Base-by-base conservation (phyloP, 192 early-diverging fungal genomes). In the Podila epicladia region DNA sequence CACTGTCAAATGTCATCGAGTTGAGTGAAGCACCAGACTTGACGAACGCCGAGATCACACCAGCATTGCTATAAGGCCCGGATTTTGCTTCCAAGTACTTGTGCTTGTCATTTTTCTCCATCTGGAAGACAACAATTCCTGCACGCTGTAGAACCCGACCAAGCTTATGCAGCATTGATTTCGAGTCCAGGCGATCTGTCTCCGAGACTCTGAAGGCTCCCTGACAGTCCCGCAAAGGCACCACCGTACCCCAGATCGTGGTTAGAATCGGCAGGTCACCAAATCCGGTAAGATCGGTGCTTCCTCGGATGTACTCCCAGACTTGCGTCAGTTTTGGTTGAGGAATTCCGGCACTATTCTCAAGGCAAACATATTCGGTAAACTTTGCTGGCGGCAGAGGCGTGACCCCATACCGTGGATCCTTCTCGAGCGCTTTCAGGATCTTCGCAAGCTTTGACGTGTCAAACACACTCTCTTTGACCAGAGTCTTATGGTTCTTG, bases 191-290 rank as follows among this genome's bases (percentile, higher is more conserved):
- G 17, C 41, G 6, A 15, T 12, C 2, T 1, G 19, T 20, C 9
- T 32, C 28, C 2, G 67, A 49, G 9, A 66, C 12, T 17, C 61
- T 55, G 2, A 76, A 19, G 1, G 31, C 45, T 11, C 28, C 17
- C 0, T 8, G 11, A 5, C 19, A 17, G 9, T 17, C 8, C 48
- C 53, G 59, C 24, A 76, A 19, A 1, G 62, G 68, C 4, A 17
- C 17, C 38, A 61, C 59, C 4, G 29, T 28, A 2, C 74, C 74
- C 28, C 41, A 35, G 2, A 60, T 15, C 17, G 53, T 65, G 13
- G 50, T 65, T 1, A 76, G 51, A 4, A 76, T 53, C 2, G 62
- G 57, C 20, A 76, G 5, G 1, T 69, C 64, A 0, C 33, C 57
- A 31, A 58, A 65, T 13, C 28, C 26, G 0, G 49, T 60, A 3